Evolutionary conservation across 441 rosid species (phyloP).

Genomic region (Corymbia calophylla): DNA sequence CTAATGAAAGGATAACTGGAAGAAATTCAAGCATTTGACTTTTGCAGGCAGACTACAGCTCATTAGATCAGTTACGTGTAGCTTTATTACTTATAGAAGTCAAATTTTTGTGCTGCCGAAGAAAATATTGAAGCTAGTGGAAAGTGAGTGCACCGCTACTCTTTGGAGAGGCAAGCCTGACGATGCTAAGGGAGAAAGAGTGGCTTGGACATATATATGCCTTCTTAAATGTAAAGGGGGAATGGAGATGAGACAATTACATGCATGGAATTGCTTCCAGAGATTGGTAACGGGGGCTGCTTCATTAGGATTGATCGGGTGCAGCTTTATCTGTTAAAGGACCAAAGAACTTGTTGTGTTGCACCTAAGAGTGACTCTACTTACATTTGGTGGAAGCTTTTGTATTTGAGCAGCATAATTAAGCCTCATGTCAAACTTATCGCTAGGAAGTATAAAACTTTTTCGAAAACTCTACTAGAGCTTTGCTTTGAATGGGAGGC

Average conservation of each 20-base stretch:
- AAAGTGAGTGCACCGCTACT: neutral
- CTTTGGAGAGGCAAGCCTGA: neutral
- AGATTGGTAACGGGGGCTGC: neutral
- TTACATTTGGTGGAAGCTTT: neutral
- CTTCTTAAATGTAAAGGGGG: neutral
- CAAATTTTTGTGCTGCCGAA: neutral
- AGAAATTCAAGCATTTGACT: neutral
- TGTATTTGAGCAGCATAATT: neutral
- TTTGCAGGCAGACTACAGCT: neutral
- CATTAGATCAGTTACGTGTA: neutral
- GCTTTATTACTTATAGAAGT: neutral
- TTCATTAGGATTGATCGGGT: neutral
- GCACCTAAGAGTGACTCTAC: neutral
- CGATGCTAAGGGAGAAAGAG: neutral
- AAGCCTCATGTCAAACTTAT: neutral
- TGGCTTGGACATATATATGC: accelerated
- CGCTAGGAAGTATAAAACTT: neutral
- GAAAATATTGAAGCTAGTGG: neutral
- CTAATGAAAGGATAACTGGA: neutral
- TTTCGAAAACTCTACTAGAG: neutral
- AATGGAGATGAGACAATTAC: neutral
- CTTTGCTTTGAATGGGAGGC: neutral
- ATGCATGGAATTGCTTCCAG: neutral
- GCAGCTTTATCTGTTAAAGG: neutral
- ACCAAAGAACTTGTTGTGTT: neutral